Evolutionary conservation across 768 basidiomycete genomes (phyloP).

Genomic region (Podaxis sp.): DNA sequence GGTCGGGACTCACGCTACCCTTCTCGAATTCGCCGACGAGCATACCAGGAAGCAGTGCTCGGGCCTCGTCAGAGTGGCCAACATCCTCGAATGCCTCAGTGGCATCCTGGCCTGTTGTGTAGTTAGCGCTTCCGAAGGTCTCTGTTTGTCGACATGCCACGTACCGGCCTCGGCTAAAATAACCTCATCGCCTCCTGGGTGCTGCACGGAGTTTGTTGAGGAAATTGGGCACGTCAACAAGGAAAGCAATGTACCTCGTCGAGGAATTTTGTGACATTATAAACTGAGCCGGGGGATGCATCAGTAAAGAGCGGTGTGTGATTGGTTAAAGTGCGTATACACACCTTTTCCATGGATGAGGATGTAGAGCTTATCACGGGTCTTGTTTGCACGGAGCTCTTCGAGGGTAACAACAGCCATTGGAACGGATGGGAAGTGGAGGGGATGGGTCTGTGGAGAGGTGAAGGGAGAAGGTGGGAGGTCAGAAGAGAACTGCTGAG

Average conservation of each 20-base stretch:
- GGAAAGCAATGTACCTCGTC: conserved; percentile 69
- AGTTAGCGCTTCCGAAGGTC: conserved; percentile 14
- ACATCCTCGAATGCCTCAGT: conserved; percentile 99
- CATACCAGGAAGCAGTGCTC: conserved; percentile 77
- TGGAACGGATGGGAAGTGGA: conserved; percentile 21
- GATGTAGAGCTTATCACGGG: conserved; percentile 77
- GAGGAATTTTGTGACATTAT: conserved; percentile 90
- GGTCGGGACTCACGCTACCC: conserved; percentile 48
- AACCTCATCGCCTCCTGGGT: conserved; percentile 98
- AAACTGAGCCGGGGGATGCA: conserved; percentile 54
- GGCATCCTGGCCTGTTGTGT: conserved; percentile 79
- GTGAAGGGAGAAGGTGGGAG: conserved; percentile 28
- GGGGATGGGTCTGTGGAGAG: conserved; percentile 27
- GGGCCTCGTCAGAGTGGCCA: conserved; percentile 98
- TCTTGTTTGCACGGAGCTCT: conserved; percentile 75
- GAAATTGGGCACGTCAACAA: not conserved
- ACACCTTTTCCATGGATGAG: conserved; percentile 84
- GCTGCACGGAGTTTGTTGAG: conserved; percentile 36
- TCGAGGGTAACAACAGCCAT: conserved; percentile 61
- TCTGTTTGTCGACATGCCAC: conserved; percentile 32
- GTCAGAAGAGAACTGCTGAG: conserved; percentile 15
- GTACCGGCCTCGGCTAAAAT: conserved; percentile 87
- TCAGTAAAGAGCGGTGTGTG: conserved; percentile 29
- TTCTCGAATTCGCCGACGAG: conserved; percentile 82
- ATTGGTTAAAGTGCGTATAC: conserved; percentile 31